phyloP scores from a whole-genome alignment of 2,329 filamentous ascomycete genomes.

The Colletotrichum aenigma region DNA sequence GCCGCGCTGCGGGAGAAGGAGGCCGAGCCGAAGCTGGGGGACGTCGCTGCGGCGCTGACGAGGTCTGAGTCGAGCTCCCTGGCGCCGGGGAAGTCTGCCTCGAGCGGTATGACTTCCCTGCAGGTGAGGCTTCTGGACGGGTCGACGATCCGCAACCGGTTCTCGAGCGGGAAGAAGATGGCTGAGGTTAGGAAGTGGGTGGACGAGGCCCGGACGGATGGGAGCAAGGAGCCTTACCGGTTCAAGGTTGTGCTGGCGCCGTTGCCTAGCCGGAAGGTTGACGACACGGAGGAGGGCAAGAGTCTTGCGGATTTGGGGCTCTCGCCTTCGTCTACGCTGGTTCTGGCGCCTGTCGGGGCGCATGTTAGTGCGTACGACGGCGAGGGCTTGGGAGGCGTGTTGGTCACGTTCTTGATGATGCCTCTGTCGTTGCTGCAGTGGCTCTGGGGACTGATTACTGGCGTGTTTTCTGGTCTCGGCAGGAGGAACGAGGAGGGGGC shows the following conservation, averaged over 20 bases:
- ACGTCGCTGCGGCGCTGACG: conserved; percentile 31
- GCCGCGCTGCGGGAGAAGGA: conserved; percentile 41
- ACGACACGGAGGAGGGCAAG: conserved; percentile 74
- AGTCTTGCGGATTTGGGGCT: conserved; percentile 73
- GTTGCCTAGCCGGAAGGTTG: conserved; percentile 74
- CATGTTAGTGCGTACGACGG: conserved; percentile 46
- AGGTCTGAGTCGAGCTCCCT: conserved; percentile 36
- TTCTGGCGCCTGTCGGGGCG: conserved; percentile 73
- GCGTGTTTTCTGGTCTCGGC: conserved; percentile 30
- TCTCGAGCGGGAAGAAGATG: conserved; percentile 66
- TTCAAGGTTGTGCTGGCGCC: conserved; percentile 87
- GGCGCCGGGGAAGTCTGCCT: conserved; percentile 27
- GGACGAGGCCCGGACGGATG: conserved; percentile 63
- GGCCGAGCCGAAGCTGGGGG: conserved; percentile 28
- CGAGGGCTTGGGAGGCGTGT: conserved; percentile 20
- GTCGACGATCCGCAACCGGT: conserved; percentile 74
- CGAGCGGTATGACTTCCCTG: conserved; percentile 52
- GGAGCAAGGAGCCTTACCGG: conserved; percentile 67
- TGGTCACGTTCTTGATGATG: conserved; percentile 1
- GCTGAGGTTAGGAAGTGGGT: conserved; percentile 79
- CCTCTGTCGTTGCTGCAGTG: conserved; percentile 34
- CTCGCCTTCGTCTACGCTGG: conserved; percentile 79
- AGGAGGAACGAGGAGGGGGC: conserved; percentile 8
- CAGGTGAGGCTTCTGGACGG: conserved; percentile 88
- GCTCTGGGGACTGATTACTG: conserved; percentile 32